Base-by-base conservation (phyloP, 371 early-diverging fungal species). In the Sporodiniella umbellata region DNA sequence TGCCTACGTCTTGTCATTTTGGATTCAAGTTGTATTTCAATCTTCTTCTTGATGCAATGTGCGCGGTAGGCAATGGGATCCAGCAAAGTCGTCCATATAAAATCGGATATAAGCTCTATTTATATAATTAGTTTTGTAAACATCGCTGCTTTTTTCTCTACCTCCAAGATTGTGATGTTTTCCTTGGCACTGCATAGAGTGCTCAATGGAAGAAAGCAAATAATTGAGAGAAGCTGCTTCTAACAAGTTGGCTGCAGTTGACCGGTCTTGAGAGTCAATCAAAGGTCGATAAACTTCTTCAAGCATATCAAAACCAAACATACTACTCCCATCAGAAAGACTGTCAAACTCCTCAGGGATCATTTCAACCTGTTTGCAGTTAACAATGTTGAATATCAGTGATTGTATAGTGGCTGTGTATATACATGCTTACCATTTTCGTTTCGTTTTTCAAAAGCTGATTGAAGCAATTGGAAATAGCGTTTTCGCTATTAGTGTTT, bases 291-390 rank as follows among this genome's bases (percentile, higher is more conserved):
- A 75, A 0, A 62, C 52, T 50, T 75, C 76, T 42, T 75, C 76
- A 8, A 68, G 58, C 53, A 75, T 70, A 40, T 75, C 70, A 45
- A 64, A 75, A 2, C 72, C 73, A 59, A 72, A 68, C 40, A 72
- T 26, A 12, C 40, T 40, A 37, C 73, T 72, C 14, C 66, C 77
- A 33, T 77, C 77, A 0, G 73, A 72, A 31, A 72, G 67, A 21
- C 66, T 56, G 39, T 75, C 76, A 53, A 67, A 72, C 15, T 75
- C 76, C 21, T 75, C 73, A 4, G 65, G 43, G 31, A 59, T 48
- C 63, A 72, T 70, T 18, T 76, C 73, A 18, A 61, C 44, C 72
- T 75, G n/a, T n/a, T n/a, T n/a, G n/a, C n/a, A n/a, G n/a, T n/a
- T n/a, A n/a, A n/a, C n/a, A n/a, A n/a, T n/a, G n/a, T n/a, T n/a